Base-by-base conservation (phyloP, 495 filamentous ascomycete genomes). In the Podospora anserina region DNA sequence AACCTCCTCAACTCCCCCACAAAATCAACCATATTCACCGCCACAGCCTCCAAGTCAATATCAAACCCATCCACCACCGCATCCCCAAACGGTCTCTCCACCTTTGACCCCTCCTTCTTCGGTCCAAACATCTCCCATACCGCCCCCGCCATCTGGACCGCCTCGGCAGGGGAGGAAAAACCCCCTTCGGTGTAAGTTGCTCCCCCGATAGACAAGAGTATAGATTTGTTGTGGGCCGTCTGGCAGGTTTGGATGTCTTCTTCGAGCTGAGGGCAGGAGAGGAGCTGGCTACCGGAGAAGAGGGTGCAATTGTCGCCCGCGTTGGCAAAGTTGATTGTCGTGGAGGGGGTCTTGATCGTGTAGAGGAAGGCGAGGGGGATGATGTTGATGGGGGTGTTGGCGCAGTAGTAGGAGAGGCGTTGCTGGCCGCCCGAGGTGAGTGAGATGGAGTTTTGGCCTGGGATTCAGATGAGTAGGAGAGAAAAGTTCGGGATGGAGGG, bases 51-150 rank as follows among this genome's bases (percentile, higher is more conserved):
- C 54, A 89, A 85, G 75, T 90, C 88, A 66, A 91, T 85, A 71
- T 93, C 90, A 72, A 92, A 92, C 3, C 90, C 90, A 71, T 93
- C 90, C 56, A 92, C 74, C 32, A 84, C 79, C 27, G 87, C 84
- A 18, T 84, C 72, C 20, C 88, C 88, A 68, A 93, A 91, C 4
- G 90, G 90, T 70, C 65, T 5, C 4, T 32, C 30, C 30, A 32
- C 30, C 30, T 4, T 32, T 7, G 30, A 32, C 0, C 30, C 7
- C 30, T 32, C 30, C 4, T 32, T 32, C 30, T 71, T 67, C 11
- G 86, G 82, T 34, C 90, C 90, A 73, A 92, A 92, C 53, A 90
- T 86, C 54, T 85, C 76, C 89, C 90, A 92, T 61, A 93, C 75
- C 4, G 82, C 78, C 57, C 85, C 72, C 3, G 89, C 91, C n/a